Percentiles rank a stretch among this genome's conserved stretches.
Conservation (phyloP, 345 rosid genomes). For the Laguncularia racemosa region DNA sequence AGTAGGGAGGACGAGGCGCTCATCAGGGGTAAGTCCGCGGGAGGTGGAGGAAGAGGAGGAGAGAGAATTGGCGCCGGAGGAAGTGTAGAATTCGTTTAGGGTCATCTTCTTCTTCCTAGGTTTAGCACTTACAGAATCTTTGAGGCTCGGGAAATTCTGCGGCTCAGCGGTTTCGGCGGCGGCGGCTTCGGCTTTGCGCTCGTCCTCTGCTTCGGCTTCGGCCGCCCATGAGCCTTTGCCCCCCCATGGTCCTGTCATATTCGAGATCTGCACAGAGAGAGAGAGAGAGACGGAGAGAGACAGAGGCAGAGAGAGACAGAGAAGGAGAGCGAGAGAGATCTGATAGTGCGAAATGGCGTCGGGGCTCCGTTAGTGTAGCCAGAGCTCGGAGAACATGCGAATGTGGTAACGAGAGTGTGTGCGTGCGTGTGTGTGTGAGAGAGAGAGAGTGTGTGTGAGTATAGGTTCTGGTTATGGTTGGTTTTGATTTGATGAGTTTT, state of each 20-base stretch:
- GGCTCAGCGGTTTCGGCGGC: slow-evolving; percentile 25
- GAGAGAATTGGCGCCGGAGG: slow-evolving; percentile 17
- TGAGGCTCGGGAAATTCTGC: slow-evolving; percentile 73
- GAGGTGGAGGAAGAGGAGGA: slow-evolving; percentile 9
- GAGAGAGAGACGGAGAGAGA: neutral
- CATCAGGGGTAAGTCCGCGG: slow-evolving; percentile 60
- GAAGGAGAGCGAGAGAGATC: neutral
- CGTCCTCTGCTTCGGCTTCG: slow-evolving; percentile 80
- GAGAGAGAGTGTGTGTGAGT: neutral
- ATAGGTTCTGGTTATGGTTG: neutral
- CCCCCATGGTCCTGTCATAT: slow-evolving; percentile 84
- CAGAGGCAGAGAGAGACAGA: neutral
- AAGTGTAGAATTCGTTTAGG: slow-evolving; percentile 44
- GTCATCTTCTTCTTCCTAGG: slow-evolving; percentile 83
- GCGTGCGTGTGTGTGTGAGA: too few relatives aligned
- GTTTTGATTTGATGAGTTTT: neutral
- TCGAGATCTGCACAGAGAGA: neutral
- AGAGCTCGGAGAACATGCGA: slow-evolving; percentile 56
- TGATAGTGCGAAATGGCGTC: slow-evolving; percentile 9
- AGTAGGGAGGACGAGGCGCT: slow-evolving; percentile 79
- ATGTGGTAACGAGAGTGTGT: slow-evolving; percentile 8
- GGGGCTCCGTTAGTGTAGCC: slow-evolving; percentile 49
- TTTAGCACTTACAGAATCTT: slow-evolving; percentile 57
- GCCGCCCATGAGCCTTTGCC: slow-evolving; percentile 92
- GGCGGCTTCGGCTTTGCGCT: slow-evolving; percentile 30